Evolutionary conservation across 441 rosid genomes (phyloP), one percentile per base, ranked within the genome.

Genomic region (Corymbia calophylla): DNA sequence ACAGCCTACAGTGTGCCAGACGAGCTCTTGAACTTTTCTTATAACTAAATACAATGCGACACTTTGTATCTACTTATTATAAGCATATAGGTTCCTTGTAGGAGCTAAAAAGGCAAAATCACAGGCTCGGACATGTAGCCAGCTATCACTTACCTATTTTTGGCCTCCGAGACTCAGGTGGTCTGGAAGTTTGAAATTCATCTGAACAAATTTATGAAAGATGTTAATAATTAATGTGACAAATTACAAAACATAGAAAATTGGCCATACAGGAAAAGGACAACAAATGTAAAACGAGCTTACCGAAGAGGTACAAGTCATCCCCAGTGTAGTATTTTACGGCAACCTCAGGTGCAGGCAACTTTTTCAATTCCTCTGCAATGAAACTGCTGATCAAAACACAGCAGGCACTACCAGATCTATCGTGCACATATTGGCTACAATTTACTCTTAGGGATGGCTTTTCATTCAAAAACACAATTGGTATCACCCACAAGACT

Each of bases 131-230:
- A 31, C 87, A 86, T 35, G 68, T 48, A 54, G 0, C 88, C 31
- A 53, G 14, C 68, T 23, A 86, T 47, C 66, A 6, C 88, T 68
- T 88, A 97, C 99, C 97, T 93, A 97, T 97, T 92, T 92, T 93
- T 56, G 99, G 99, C 90, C 99, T 96, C 89, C 99, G 96, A 35
- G 99, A 91, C 89, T 94, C 88, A 68, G 99, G 99, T 88, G 93
- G 91, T 93, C 99, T 95, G 47, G 96, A 92, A 86, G 99, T 97
- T 94, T 97, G 99, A 90, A 97, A 97, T 91, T 97, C 99, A 94
- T 97, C 99, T 97, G 96, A 58, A 53, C 51, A 89, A 77, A 92
- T 90, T 56, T 14, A 54, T 47, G 29, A 29, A 35, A 31, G 23
- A 88, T 13, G 88, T 92, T 82, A 92, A 80, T 86, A 77, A 8